These are phyloP conservation scores for Rossbeevera mucosa DNA, from an alignment of 768 basidiomycete species.

Conservation along the genomic window DNA sequence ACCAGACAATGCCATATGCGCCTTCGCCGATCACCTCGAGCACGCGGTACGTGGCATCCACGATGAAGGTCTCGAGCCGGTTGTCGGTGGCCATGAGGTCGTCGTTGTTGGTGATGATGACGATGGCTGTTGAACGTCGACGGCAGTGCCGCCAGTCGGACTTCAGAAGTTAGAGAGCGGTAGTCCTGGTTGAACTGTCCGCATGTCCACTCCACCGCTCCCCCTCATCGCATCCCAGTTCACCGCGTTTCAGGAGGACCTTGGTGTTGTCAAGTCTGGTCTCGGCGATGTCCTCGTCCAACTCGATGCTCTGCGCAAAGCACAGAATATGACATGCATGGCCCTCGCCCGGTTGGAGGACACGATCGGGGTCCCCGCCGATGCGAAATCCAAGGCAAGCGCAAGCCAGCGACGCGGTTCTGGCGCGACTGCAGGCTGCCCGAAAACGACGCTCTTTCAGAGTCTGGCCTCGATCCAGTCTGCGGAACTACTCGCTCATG, in stretches of 20 bases:
- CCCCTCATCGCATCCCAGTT: conserved; percentile 10
- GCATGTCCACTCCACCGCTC: background rate
- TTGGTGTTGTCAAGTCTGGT: conserved; percentile 8
- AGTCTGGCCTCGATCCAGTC: conserved; percentile 18
- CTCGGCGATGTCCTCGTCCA: conserved; percentile 14
- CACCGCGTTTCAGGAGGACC: conserved; percentile 5
- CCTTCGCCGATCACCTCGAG: conserved; percentile 90
- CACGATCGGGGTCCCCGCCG: conserved; percentile 9
- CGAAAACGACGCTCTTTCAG: conserved; percentile 7
- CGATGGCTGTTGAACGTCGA: background rate
- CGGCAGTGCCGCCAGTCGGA: conserved; percentile 12
- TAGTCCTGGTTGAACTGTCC: no score
- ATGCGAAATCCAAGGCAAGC: background rate
- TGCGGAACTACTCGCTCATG: conserved; percentile 16
- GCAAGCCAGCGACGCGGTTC: background rate
- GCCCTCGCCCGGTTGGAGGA: conserved; percentile 11
- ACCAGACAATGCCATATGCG: conserved; percentile 88
- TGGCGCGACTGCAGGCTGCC: background rate
- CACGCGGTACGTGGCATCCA: conserved; percentile 60
- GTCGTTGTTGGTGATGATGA: conserved; percentile 10
- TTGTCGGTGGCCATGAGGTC: conserved; percentile 21
- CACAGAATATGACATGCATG: conserved; percentile 10
- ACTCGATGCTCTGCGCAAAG: conserved; percentile 12
- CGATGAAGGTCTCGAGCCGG: conserved; percentile 43
- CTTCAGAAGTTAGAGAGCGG: conserved; percentile 18